Percentiles rank a stretch among this genome's conserved stretches.
These are phyloP conservation scores for Parvularia atlantis DNA, from an alignment of 78 protist genomes.

Conservation along the genomic window DNA sequence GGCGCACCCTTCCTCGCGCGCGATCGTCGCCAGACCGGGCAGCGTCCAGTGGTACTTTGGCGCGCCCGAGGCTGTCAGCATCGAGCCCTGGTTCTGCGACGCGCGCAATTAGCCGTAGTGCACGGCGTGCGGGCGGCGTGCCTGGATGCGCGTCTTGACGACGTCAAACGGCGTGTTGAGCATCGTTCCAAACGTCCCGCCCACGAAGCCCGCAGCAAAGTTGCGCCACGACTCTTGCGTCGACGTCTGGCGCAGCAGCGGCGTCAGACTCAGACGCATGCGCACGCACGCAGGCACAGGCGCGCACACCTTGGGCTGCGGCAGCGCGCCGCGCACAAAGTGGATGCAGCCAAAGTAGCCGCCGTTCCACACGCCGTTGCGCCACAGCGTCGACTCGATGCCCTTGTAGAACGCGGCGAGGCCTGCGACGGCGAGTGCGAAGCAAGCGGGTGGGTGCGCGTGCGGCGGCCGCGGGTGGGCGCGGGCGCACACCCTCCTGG, in stretches of 20 bases:
- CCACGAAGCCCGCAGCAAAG: slow-evolving; percentile 62
- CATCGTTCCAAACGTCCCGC: slow-evolving; percentile 62
- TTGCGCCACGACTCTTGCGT: slow-evolving; percentile 10
- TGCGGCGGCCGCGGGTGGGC: slow-evolving; percentile 19
- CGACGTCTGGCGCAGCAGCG: no score
- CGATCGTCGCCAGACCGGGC: not conserved
- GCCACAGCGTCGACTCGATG: slow-evolving; percentile 56
- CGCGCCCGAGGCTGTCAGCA: not conserved
- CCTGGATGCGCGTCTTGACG: slow-evolving; percentile 60
- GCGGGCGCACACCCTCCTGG: no score
- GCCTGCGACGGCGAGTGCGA: no score
- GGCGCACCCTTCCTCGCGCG: slow-evolving; percentile 18
- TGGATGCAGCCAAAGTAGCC: slow-evolving; percentile 65
- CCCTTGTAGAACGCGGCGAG: slow-evolving; percentile 20
- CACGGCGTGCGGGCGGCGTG: no score
- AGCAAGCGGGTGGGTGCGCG: no score
- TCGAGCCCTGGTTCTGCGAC: no score
- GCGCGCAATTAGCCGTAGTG: no score
- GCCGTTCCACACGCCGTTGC: slow-evolving; percentile 68
- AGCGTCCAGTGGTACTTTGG: slow-evolving; percentile 10
- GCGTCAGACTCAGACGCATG: no score
- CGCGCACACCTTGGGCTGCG: slow-evolving; percentile 24
- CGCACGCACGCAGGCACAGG: no score
- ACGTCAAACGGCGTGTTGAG: slow-evolving; percentile 78
- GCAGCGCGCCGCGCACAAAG: slow-evolving; percentile 19